phyloP scores from a whole-genome alignment of 1,284 basidiomycete species.

The Apiotrichum veenhuisii region DNA sequence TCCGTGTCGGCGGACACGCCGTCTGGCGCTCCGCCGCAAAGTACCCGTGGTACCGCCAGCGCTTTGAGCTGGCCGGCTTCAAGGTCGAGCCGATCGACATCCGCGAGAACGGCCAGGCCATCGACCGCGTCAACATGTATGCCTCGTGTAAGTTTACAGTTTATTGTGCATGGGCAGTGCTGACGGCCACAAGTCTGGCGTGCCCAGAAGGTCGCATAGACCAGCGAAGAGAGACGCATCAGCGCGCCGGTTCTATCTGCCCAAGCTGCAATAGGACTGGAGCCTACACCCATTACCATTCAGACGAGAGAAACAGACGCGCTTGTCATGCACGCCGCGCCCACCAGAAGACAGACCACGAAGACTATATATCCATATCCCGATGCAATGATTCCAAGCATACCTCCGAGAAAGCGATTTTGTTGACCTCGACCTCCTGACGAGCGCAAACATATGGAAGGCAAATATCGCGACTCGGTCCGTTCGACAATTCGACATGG shows the following conservation, averaged over 20 bases:
- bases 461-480: too few relatives aligned
- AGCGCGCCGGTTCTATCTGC: background rate
- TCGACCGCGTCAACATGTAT: conserved; percentile 66
- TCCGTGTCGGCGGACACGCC: conserved; percentile 62
- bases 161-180: conserved; percentile 2
- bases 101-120: conserved; percentile 53
- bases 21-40: conserved; percentile 69
- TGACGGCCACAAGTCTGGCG: conserved; percentile 30
- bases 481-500: too few relatives aligned
- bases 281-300: too few relatives aligned
- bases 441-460: too few relatives aligned
- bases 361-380: background rate
- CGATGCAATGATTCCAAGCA: background rate
- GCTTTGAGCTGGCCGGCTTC: conserved; percentile 56
- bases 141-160: conserved; percentile 38
- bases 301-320: background rate
- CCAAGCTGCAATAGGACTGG: too few relatives aligned
- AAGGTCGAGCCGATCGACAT: conserved; percentile 53
- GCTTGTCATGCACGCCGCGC: too few relatives aligned
- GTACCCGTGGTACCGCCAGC: conserved; percentile 68
- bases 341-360: background rate
- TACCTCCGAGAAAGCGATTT: too few relatives aligned
- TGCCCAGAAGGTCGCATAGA: conserved; percentile 29
- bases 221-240: background rate
- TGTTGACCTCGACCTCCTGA: too few relatives aligned